Evolutionary conservation across 1,284 basidiomycete species (phyloP).

Genomic region (Tilletia walkeri): DNA sequence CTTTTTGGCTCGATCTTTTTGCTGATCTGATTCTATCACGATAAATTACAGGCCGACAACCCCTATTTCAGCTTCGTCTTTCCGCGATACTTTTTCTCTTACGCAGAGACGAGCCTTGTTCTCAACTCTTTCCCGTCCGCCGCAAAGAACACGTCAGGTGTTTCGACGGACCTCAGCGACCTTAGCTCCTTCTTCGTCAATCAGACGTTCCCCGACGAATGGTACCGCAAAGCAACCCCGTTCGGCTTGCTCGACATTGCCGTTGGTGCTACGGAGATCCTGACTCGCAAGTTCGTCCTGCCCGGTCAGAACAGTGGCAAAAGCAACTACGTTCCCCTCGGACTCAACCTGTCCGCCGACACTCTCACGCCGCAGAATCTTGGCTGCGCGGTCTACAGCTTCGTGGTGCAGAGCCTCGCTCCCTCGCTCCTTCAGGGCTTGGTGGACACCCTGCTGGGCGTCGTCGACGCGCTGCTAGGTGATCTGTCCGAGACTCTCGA

Average conservation of each 20-base stretch:
- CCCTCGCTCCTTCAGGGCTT: conserved; percentile 4
- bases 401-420: background rate
- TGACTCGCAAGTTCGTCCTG: conserved; percentile 1
- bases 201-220: conserved; percentile 12
- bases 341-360: background rate
- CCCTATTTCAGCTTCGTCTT: background rate
- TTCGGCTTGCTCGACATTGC: conserved; percentile 11
- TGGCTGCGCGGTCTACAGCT: background rate
- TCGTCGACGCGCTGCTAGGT: no score
- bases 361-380: conserved; percentile 9
- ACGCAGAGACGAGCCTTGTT: background rate
- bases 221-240: background rate
- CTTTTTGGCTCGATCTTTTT: no score
- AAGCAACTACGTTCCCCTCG: conserved; percentile 1
- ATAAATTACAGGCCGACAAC: no score
- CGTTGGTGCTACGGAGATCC: background rate
- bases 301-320: conserved; percentile 13
- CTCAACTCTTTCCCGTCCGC: background rate
- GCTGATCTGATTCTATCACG: no score
- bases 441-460: background rate
- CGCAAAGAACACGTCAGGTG: background rate
- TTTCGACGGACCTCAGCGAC: background rate
- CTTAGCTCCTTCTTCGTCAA: conserved; percentile 17
- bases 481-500: no score
- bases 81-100: background rate